Evolutionary conservation across 2,329 filamentous ascomycete species (phyloP).

Genomic region (Bipolaris gigantea): DNA sequence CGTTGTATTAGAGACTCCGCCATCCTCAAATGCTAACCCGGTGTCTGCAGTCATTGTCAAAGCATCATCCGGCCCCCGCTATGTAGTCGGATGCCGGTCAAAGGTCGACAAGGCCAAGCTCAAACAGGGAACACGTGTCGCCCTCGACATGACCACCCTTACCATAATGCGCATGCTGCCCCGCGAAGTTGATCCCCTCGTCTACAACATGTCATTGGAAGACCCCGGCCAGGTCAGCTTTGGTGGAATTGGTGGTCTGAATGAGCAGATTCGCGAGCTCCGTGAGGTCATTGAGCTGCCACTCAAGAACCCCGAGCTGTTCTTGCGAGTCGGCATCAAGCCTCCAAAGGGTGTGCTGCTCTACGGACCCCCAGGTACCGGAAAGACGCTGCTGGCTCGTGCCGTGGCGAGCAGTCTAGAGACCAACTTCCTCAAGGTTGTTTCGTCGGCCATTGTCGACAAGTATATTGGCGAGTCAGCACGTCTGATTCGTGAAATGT

Average conservation of each 20-base stretch:
- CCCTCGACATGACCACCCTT: conserved; percentile 98
- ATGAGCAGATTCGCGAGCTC: conserved; percentile 96
- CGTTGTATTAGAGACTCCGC: conserved; percentile 42
- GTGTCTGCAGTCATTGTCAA: conserved; percentile 83
- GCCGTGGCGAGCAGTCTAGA: conserved; percentile 95
- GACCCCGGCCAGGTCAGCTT: conserved; percentile 98
- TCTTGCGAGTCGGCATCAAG: conserved; percentile 96
- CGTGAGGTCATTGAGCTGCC: conserved; percentile 97
- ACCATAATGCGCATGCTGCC: conserved; percentile 99
- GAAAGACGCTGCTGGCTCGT: conserved; percentile 91
- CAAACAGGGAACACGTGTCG: conserved; percentile 97
- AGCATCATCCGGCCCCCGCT: conserved; percentile 93
- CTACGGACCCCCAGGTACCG: conserved; percentile 94
- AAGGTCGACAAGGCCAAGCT: conserved; percentile 97
- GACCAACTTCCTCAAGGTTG: conserved; percentile 98
- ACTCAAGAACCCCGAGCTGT: conserved; percentile 97
- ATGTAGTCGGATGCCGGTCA: conserved; percentile 96
- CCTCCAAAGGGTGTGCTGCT: conserved; percentile 95
- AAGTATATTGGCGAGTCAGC: conserved; percentile 99
- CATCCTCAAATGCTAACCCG: conserved; percentile 13
- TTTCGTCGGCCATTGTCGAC: conserved; percentile 98
- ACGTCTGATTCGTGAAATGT: conserved; percentile 97
- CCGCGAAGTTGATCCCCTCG: conserved; percentile 94
- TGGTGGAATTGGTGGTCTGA: conserved; percentile 93
- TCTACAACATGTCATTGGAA: conserved; percentile 99